Evolutionary conservation across 768 basidiomycete genomes (phyloP), one percentile per base, ranked within the genome.

Genomic region (Hygrophorus russula): DNA sequence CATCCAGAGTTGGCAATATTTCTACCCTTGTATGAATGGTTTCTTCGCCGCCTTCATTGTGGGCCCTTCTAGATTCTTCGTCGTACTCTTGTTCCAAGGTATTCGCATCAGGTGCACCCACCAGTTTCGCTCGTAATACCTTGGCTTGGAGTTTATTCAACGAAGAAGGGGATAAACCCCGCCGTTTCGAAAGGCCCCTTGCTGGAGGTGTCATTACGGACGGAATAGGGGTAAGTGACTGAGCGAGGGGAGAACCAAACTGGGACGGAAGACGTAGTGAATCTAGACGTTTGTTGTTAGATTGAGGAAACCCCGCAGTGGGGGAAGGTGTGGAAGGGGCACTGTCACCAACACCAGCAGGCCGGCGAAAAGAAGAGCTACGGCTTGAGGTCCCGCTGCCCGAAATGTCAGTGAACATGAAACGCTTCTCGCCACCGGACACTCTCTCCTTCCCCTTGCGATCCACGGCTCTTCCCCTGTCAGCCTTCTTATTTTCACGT

Each of bases 71-170:
- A 40, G 70, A 57, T 55, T 87, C 86, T 13, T 59, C 65, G 42
- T 97, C 89, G 51, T 97, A 99, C 62, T 94, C 81, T 42, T 70
- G 68, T 63, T 99, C 90, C 33, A 99, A 65, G 35, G 69, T 66
- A 15, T 72, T 74, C 6, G 91, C 87, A 53, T 90, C 74, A 1
- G 83, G 70, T n/a, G 77, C 71, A 27, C 75, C 79, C 73, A 86
- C 84, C 27, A 99, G 70, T 58, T 85, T 93, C 3, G 96, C 93
- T 29, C 89, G 80, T 7, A 99, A 66, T 1, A 96, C 92, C 51
- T 82, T 82, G 3, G 94, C 94, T 60, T 99, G 94, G 1, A 99
- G 63, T 55, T 80, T 85, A 59, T 99, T 98, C 36, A 98, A 65
- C 12, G 84, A 86, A 1, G 82, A 82, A 2, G 82, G 80, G 0